Conservation (phyloP, 192 early-diverging fungal genomes). For the Coemansia sp. region DNA sequence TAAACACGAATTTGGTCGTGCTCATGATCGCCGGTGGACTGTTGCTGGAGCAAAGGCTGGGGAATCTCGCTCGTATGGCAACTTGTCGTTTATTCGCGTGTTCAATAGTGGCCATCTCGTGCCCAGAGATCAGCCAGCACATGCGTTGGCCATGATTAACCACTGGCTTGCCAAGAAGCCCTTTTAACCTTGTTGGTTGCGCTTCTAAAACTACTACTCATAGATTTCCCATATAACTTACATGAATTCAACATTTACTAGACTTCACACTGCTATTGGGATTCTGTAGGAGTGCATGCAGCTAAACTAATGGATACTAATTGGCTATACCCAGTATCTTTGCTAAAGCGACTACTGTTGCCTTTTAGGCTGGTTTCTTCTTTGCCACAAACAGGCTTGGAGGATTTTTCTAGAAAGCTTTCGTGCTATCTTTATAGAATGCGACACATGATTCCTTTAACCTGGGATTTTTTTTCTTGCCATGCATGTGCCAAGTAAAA, state of each 20-base stretch:
- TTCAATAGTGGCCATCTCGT: slow-evolving; percentile 87
- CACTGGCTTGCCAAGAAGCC: slow-evolving; percentile 58
- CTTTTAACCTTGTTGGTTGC: neutral
- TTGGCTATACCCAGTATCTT: neutral
- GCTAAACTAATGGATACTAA: neutral
- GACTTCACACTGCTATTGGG: neutral
- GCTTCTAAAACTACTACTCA: neutral
- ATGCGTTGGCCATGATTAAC: slow-evolving; percentile 79
- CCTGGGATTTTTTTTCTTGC: neutral
- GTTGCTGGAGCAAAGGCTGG: slow-evolving; percentile 56
- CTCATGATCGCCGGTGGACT: slow-evolving; percentile 73
- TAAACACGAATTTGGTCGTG: slow-evolving; percentile 69
- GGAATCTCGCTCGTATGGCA: slow-evolving; percentile 63
- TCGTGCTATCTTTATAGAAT: neutral
- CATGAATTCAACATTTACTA: too few relatives aligned
- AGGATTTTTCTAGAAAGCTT: neutral
- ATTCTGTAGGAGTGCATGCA: neutral
- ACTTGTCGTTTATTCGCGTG: slow-evolving; percentile 79
- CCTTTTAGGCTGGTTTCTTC: neutral
- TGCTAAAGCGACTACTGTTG: neutral
- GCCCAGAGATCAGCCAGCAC: slow-evolving; percentile 83
- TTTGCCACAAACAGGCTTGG: neutral
- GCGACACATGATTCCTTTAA: neutral
- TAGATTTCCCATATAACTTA: too few relatives aligned
- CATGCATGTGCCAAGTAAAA: neutral